Percentiles rank a stretch among this genome's conserved stretches.
Evolutionary conservation across 108 stramenopile species (phyloP).

Genomic region (Skeletonema grethae): DNA sequence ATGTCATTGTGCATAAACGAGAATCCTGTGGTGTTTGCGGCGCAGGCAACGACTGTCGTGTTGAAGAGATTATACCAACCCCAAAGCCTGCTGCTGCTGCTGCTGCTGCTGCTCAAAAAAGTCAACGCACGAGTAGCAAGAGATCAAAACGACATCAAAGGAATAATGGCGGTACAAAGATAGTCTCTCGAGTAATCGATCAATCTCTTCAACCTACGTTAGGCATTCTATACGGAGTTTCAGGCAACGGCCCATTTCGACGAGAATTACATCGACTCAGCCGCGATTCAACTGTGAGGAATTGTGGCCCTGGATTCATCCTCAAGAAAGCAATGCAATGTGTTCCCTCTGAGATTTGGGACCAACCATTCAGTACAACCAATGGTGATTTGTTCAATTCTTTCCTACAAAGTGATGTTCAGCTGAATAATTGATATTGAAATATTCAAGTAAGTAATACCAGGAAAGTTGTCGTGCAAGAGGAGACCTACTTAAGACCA

Average conservation of each 20-base stretch:
- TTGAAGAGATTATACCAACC: background rate
- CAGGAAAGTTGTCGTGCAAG: background rate
- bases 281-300: constrained; percentile 52
- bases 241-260: constrained; percentile 49
- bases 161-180: constrained; percentile 36
- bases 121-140: constrained; percentile 12
- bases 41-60: constrained; percentile 10
- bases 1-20: constrained; percentile 10
- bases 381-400: constrained; percentile 12
- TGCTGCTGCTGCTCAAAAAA: background rate
- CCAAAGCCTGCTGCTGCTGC: too few relatives aligned
- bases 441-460: background rate
- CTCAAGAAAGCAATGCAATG: constrained; percentile 54
- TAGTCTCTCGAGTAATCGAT: constrained; percentile 54
- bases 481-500: background rate
- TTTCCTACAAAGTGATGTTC: constrained; percentile 22
- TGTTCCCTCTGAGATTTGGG: constrained; percentile 36
- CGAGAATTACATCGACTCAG: constrained; percentile 46
- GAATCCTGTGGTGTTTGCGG: constrained; percentile 9
- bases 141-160: constrained; percentile 24
- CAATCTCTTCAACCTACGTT: constrained; percentile 56
- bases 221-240: constrained; percentile 57
- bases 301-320: constrained; percentile 75
- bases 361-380: constrained; percentile 26
- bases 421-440: background rate